Evolutionary conservation across 768 basidiomycete genomes (phyloP), one percentile per base, ranked within the genome.

Genomic region (Boletales sp.): DNA sequence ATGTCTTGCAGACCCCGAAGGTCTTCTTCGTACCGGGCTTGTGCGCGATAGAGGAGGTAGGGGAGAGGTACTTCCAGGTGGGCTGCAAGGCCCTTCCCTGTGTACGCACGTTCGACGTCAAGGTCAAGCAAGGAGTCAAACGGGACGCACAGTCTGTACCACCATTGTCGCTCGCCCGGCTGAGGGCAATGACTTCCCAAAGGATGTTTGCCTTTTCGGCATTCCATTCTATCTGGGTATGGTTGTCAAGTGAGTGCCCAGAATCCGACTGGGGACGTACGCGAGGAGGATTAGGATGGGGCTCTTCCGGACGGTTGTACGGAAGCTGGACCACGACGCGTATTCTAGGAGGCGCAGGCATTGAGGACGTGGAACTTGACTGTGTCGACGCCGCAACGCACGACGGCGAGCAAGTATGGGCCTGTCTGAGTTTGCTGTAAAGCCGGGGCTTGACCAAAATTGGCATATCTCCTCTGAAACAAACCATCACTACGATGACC

Each of bases 121-220:
- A 19, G 31, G 43, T 21, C 7, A n/a, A 10, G n/a, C n/a, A 17
- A 8, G 4, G 38, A 35, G 40, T 3, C 19, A 40, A 18, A 40
- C 29, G 31, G 37, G 32, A 76, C 86, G 71, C 61, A 90, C 90
- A 93, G 67, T 93, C 90, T 34, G 87, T 82, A 36, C 81, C 86
- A 15, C 81, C 79, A 46, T 82, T 83, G 53, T 90, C 87, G 27
- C 78, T 80, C 6, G 83, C 78, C 47, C 88, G 78, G 31, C 87
- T 88, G 58, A 81, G 78, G 46, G 89, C 84, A 54, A 93, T 90
- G 39, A 88, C 86, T 66, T 90, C 88, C 90, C 90, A 93, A 8
- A 93, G 72, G 7, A 89, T 80, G 53, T 85, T 84, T 40, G 91
- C 90, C 65, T 92, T 93, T 50, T 91, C 87, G 8, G 79, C 57